Conservation (phyloP, 2,329 filamentous ascomycete species). For the Pseudogymnoascus sp. region DNA sequence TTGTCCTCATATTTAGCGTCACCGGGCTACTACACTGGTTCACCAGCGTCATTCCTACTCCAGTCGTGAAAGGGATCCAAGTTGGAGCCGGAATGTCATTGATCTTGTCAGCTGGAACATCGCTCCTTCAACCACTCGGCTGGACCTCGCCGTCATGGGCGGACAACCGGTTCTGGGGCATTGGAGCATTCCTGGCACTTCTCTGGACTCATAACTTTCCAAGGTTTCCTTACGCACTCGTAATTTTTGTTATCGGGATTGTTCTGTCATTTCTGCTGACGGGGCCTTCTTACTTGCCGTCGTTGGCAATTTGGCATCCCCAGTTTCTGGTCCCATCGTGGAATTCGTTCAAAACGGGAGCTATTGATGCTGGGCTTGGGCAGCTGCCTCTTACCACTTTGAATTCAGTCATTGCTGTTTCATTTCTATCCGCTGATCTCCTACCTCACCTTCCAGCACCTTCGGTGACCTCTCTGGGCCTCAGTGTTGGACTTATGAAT, state of each 20-base stretch:
- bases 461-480: constrained; percentile 65
- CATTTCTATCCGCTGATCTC: constrained; percentile 68
- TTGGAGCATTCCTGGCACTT: constrained; percentile 65
- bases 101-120: constrained; percentile 65
- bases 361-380: constrained; percentile 52
- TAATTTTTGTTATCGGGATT: constrained; percentile 62
- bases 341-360: constrained; percentile 42
- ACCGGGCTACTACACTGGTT: constrained; percentile 73
- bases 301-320: constrained; percentile 54
- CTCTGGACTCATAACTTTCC: constrained; percentile 57
- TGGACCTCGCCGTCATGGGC: constrained; percentile 60
- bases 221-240: constrained; percentile 69
- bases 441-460: constrained; percentile 62
- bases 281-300: constrained; percentile 37
- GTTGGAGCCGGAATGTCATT: constrained; percentile 83
- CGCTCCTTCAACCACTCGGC: constrained; percentile 57
- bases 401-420: constrained; percentile 86
- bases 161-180: constrained; percentile 72
- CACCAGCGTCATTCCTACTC: constrained; percentile 67
- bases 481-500: constrained; percentile 80
- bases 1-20: constrained; percentile 67
- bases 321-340: constrained; percentile 37
- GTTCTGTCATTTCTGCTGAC: constrained; percentile 49
- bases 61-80: constrained; percentile 91
- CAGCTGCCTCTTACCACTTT: constrained; percentile 87